Conservation (phyloP, 495 filamentous ascomycete genomes). For the Penicillium herquei region DNA sequence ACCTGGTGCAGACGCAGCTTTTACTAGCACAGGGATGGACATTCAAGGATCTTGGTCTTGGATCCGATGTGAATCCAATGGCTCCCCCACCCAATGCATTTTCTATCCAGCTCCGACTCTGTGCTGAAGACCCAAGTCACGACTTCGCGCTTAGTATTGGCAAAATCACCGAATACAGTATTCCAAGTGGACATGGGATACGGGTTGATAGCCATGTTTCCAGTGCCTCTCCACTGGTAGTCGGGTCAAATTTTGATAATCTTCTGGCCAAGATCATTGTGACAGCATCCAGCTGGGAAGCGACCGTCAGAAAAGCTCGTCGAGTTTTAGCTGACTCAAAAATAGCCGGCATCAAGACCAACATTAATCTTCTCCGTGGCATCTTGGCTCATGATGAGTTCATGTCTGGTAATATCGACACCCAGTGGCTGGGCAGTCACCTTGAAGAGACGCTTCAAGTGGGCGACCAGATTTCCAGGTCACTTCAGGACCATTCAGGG, state of each 20-base stretch:
- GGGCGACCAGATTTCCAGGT: constrained; percentile 28
- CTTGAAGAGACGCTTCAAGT: constrained; percentile 37
- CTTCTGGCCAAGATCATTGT: constrained; percentile 62
- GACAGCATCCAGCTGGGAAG: constrained; percentile 51
- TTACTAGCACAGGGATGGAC: constrained; percentile 50
- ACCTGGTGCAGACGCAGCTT: constrained; percentile 56
- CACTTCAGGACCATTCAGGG: not conserved
- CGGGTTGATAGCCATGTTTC: constrained; percentile 55
- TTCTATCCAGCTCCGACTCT: constrained; percentile 59
- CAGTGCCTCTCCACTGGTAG: constrained; percentile 29
- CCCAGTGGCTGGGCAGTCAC: constrained; percentile 55
- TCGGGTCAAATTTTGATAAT: constrained; percentile 59
- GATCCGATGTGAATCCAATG: constrained; percentile 19
- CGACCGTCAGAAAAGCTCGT: constrained; percentile 49
- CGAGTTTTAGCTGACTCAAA: constrained; percentile 53
- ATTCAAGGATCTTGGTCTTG: constrained; percentile 42
- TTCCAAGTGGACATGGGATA: constrained; percentile 56
- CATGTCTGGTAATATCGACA: constrained; percentile 44
- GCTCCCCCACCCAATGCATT: constrained; percentile 31
- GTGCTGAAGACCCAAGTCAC: constrained; percentile 53
- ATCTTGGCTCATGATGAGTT: constrained; percentile 53
- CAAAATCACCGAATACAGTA: constrained; percentile 50
- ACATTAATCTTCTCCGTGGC: constrained; percentile 50
- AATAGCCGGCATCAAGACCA: constrained; percentile 56
- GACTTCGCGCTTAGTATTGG: constrained; percentile 58